Base-by-base conservation (phyloP, 2,329 filamentous ascomycete genomes). In the Aspergillus sp. region DNA sequence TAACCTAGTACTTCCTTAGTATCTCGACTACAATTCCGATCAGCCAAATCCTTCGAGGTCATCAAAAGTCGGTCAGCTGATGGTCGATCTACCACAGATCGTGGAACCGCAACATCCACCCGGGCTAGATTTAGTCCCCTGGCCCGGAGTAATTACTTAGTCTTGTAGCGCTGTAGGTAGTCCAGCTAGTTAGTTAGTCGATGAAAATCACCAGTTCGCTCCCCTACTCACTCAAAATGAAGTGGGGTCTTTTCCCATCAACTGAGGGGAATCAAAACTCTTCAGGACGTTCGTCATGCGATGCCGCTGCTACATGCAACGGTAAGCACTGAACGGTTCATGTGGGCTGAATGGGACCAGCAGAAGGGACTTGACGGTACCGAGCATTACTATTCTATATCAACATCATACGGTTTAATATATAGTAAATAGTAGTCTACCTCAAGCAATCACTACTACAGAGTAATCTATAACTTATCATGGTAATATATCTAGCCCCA, bases 41-140 rank as follows among this genome's bases (percentile, higher is more conserved):
- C 47, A 50, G 25, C 47, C 15, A 28, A 30, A 32, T 50, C 25
- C n/a, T 50, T 50, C 47, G n/a, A 12, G 25, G 47, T 10, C 47
- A 50, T 50, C 47, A 50, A 50, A 50, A 30, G 47, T 50, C 47
- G 47, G 47, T 50, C 47, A 50, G 47, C 25, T 50, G 47, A 32
- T 50, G 25, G 25, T 30, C 47, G 47, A 50, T 50, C 47, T 17
- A 30, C 28, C 25, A 30, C 47, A 50, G 47, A 50, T 50, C 47
- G 47, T 32, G 47, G 25, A 28, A 50, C 47, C 7, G 47, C 25
- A 50, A 50, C 47, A 50, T 50, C 47, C 47, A 32, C 25, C 32
- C 47, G 25, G 15, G 25, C 47, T n/a, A 50, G 25, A 50, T 36
- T 36, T 36, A 36, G 32, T 36, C 32, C 32, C 32, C 32, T 36